Conservation (phyloP, 2,329 filamentous ascomycete genomes). For the Pestalotiopsis sp. region DNA sequence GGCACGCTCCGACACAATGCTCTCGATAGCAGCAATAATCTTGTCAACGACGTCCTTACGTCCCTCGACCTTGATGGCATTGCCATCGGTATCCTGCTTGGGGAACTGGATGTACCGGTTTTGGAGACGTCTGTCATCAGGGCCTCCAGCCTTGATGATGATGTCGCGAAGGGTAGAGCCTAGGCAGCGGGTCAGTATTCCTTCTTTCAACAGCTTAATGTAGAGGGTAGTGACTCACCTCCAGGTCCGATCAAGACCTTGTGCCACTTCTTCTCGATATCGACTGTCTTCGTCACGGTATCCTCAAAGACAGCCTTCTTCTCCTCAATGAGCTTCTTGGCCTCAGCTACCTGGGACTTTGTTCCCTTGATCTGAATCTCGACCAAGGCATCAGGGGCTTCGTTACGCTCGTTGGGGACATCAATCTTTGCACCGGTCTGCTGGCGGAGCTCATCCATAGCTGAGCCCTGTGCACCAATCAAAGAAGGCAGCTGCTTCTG, state of each 20-base stretch:
- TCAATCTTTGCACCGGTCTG: slow-evolving; percentile 87
- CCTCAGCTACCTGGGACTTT: slow-evolving; percentile 85
- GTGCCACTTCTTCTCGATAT: slow-evolving; percentile 95
- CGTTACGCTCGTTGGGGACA: slow-evolving; percentile 78
- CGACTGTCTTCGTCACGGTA: slow-evolving; percentile 79
- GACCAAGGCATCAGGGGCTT: slow-evolving; percentile 66
- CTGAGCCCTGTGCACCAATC: slow-evolving; percentile 86
- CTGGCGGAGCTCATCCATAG: slow-evolving; percentile 86
- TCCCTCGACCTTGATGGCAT: slow-evolving; percentile 85
- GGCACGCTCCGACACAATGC: slow-evolving; percentile 79
- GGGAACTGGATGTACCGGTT: slow-evolving; percentile 94
- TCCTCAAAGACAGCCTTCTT: slow-evolving; percentile 86
- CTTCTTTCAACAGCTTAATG: background rate
- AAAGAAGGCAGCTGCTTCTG: slow-evolving; percentile 91
- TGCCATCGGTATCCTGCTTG: slow-evolving; percentile 79
- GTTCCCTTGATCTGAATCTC: slow-evolving; percentile 93
- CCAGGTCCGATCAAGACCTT: slow-evolving; percentile 83
- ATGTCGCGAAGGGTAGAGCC: slow-evolving; percentile 85
- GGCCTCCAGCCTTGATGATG: slow-evolving; percentile 83
- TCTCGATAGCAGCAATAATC: slow-evolving; percentile 79
- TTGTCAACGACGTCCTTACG: slow-evolving; percentile 82
- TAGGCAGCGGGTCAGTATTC: slow-evolving; percentile 34
- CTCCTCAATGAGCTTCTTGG: slow-evolving; percentile 86
- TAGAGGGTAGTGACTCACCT: slow-evolving; percentile 57
- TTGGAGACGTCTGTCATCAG: slow-evolving; percentile 79